Evolutionary conservation across 176 grass and related monocot genomes (phyloP).

Genomic region (Avena insularis): DNA sequence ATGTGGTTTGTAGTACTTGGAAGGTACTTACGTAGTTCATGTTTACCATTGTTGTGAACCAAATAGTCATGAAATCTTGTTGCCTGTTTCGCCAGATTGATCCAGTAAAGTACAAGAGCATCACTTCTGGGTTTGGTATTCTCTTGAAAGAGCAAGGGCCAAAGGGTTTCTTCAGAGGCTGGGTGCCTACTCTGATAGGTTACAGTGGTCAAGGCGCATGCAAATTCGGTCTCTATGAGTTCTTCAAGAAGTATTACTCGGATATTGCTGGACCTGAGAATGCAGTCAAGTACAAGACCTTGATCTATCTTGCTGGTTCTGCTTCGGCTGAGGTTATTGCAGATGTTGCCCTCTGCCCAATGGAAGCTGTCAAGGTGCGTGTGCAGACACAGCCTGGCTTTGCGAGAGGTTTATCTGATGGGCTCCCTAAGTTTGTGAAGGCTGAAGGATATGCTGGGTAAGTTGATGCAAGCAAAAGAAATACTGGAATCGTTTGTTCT

Average conservation of each 20-base stretch:
- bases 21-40: neutral
- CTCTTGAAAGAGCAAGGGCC: constrained; percentile 81
- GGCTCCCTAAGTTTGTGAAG: constrained; percentile 76
- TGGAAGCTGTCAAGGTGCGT: constrained; percentile 85
- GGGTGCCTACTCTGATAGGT: constrained; percentile 69
- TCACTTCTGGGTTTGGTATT: constrained; percentile 68
- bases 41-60: neutral
- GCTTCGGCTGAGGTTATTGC: constrained; percentile 82
- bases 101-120: constrained; percentile 81
- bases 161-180: constrained; percentile 77
- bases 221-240: constrained; percentile 83
- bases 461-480: neutral
- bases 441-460: constrained; percentile 78
- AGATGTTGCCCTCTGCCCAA: constrained; percentile 78
- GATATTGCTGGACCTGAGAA: constrained; percentile 70
- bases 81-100: constrained; percentile 59
- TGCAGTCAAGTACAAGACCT: constrained; percentile 78
- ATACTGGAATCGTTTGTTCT: neutral
- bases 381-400: constrained; percentile 82
- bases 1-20: neutral
- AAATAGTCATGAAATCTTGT: neutral
- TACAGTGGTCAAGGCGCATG: constrained; percentile 75
- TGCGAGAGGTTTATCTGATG: constrained; percentile 75
- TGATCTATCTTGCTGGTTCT: constrained; percentile 77
- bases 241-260: constrained; percentile 83